These are phyloP conservation scores for Solanum chaucha DNA, from an alignment of 257 asterid genomes.

Conservation along the genomic window DNA sequence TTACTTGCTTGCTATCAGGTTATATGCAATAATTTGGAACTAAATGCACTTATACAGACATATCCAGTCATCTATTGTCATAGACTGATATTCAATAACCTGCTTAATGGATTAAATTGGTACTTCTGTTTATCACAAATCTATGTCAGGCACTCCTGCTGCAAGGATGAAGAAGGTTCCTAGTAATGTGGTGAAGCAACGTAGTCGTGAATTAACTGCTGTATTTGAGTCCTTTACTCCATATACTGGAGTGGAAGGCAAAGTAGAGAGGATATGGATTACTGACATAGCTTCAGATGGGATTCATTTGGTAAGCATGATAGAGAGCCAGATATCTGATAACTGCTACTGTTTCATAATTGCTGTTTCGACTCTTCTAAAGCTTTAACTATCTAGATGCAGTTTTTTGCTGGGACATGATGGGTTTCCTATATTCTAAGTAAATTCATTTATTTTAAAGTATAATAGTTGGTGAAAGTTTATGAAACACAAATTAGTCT, in stretches of 20 bases:
- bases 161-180: slow-evolving; percentile 94
- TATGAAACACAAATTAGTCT: neutral
- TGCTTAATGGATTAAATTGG: neutral
- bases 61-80: neutral
- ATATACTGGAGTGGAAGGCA: slow-evolving; percentile 75
- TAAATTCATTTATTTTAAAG: neutral
- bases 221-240: slow-evolving; percentile 85
- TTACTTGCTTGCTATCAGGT: neutral
- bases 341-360: neutral
- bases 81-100: neutral
- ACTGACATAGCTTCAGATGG: slow-evolving; percentile 92
- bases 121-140: neutral
- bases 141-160: slow-evolving; percentile 64
- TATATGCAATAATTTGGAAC: neutral
- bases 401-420: neutral
- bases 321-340: neutral
- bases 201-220: slow-evolving; percentile 82
- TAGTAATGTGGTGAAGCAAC: slow-evolving; percentile 72
- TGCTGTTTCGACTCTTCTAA: neutral
- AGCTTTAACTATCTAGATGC: neutral
- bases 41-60: neutral
- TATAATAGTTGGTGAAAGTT: neutral
- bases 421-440: neutral
- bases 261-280: slow-evolving; percentile 78
- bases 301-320: slow-evolving; percentile 59